These are phyloP conservation scores for Pythium rishiriense DNA, from an alignment of 352 stramenopile genomes.

Conservation along the genomic window DNA sequence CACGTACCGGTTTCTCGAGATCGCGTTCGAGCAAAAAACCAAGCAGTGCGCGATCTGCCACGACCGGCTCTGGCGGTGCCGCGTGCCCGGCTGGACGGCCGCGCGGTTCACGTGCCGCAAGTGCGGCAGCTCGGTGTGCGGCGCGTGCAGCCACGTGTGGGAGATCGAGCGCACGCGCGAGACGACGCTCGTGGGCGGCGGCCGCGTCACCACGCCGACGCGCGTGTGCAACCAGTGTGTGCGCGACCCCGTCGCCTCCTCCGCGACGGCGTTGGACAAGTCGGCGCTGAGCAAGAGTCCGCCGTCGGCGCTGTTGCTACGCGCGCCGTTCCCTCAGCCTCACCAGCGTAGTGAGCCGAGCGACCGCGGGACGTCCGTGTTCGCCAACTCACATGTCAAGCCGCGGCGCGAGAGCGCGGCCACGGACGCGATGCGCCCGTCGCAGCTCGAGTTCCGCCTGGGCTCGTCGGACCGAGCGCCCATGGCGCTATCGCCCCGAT, in stretches of 20 bases:
- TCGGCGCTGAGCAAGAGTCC: not conserved
- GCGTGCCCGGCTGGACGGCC: conserved; percentile 7
- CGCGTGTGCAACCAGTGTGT: conserved; percentile 18
- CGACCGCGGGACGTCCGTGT: not conserved
- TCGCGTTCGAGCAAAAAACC: conserved; percentile 20
- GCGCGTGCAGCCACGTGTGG: conserved; percentile 17
- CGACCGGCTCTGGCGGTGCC: not conserved
- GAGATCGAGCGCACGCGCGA: conserved; percentile 19
- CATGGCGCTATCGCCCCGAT: not conserved
- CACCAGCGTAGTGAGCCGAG: not conserved
- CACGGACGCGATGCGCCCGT: conserved; percentile 6
- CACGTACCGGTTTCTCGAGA: conserved; percentile 11
- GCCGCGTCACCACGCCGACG: conserved; percentile 19
- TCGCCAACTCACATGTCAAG: not conserved
- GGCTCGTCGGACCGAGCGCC: not conserved
- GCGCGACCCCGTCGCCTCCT: not conserved
- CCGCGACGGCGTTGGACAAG: not conserved
- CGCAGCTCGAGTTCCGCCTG: conserved; percentile 21
- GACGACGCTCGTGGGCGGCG: conserved; percentile 12
- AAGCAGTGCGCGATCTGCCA: conserved; percentile 1
- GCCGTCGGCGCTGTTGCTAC: not conserved
- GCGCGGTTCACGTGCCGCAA: conserved; percentile 21
- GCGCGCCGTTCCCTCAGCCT: not conserved
- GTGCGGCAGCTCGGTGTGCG: conserved; percentile 15
- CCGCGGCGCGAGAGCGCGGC: not conserved